Percentiles rank a stretch among this genome's conserved stretches.
These are phyloP conservation scores for Pythium aristosporum DNA, from an alignment of 352 stramenopile genomes.

Conservation along the genomic window DNA sequence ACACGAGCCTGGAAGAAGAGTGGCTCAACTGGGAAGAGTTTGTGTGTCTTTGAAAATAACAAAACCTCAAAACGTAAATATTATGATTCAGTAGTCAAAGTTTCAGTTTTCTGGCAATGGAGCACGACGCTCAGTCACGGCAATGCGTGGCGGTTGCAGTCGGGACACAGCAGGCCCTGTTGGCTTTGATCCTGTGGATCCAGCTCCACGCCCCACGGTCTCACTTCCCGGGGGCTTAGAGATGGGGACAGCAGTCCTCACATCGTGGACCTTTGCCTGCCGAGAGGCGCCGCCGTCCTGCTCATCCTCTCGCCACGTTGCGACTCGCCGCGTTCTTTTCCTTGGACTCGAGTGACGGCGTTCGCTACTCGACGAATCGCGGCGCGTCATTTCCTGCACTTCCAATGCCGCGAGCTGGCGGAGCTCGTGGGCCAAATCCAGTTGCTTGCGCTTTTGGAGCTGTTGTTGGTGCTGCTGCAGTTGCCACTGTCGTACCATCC, in stretches of 20 bases:
- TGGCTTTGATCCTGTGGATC: not conserved
- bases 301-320: not conserved
- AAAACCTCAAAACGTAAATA: not conserved
- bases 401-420: slow-evolving; percentile 37
- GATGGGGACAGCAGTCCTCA: not conserved
- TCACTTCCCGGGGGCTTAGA: not conserved
- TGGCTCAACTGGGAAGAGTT: not conserved
- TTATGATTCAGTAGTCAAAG: not conserved
- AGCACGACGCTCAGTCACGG: not conserved
- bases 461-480: slow-evolving; percentile 20
- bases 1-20: not conserved
- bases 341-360: not conserved
- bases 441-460: slow-evolving; percentile 34
- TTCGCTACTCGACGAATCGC: not conserved
- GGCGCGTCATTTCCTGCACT: slow-evolving; percentile 32
- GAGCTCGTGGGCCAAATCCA: slow-evolving; percentile 35
- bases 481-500: slow-evolving; percentile 26
- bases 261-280: not conserved
- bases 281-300: not conserved
- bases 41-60: not conserved
- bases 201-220: not conserved
- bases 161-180: not conserved
- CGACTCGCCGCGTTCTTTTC: not conserved
- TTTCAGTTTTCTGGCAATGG: not conserved
- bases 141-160: not conserved